Conservation (phyloP, 169 alveolate species). For the Eimeria brunetti region DNA sequence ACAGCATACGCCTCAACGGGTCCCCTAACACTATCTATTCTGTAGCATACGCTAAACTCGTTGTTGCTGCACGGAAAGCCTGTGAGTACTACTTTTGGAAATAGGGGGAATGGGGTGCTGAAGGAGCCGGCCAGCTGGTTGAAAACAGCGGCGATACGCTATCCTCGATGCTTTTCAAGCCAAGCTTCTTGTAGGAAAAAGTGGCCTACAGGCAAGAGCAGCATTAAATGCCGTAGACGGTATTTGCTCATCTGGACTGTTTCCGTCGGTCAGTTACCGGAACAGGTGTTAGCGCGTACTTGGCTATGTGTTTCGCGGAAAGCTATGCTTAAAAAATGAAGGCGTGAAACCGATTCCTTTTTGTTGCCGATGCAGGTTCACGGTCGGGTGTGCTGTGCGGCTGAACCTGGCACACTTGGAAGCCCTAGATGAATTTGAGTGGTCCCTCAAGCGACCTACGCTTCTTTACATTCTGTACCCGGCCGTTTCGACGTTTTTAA, state of each 20-base stretch:
- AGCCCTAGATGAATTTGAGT: neutral
- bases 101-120: neutral
- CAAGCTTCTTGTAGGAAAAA: neutral
- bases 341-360: neutral
- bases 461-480: neutral
- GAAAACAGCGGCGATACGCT: neutral
- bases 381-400: neutral
- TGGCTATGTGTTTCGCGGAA: neutral
- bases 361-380: neutral
- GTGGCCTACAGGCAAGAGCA: neutral
- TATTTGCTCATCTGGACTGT: neutral
- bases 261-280: neutral
- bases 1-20: neutral
- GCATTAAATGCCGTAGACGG: neutral
- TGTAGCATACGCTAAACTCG: neutral
- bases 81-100: neutral
- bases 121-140: neutral
- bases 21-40: neutral
- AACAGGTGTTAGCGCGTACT: neutral
- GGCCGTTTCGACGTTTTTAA: neutral
- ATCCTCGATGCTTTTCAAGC: neutral
- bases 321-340: neutral
- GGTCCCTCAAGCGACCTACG: neutral
- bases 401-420: neutral
- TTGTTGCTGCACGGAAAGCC: neutral